Evolutionary conservation across 805 yeast genomes (phyloP).

Genomic region (Citeromyces nyonsensis): DNA sequence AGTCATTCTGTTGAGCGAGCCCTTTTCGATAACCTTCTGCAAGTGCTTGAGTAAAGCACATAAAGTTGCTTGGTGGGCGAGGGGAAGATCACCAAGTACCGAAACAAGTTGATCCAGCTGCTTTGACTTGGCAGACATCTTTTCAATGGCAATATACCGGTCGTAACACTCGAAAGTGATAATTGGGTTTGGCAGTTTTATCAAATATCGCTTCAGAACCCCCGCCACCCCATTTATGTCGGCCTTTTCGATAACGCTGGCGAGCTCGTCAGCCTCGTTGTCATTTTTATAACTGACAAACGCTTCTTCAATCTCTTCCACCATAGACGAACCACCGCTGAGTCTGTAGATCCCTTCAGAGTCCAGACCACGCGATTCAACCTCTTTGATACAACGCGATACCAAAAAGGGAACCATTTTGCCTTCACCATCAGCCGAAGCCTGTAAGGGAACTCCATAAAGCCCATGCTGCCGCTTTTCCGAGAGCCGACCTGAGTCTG

Average conservation of each 20-base stretch:
- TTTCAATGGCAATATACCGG: constrained; percentile 40
- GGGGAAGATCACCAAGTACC: neutral
- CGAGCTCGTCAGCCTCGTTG: constrained; percentile 13
- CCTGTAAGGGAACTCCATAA: constrained; percentile 41
- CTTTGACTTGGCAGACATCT: constrained; percentile 8
- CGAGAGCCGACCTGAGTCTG: neutral
- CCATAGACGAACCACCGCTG: constrained; percentile 67
- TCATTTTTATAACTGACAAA: constrained; percentile 12
- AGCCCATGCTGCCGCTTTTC: constrained; percentile 5
- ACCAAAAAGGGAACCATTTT: constrained; percentile 56
- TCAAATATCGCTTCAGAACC: constrained; percentile 73
- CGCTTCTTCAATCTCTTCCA: constrained; percentile 21
- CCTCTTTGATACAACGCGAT: constrained; percentile 55
- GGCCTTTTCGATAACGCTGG: constrained; percentile 14
- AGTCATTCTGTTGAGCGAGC: constrained; percentile 62
- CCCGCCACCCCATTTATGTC: constrained; percentile 84
- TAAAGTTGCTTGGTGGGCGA: neutral
- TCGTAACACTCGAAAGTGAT: constrained; percentile 60
- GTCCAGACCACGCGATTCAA: constrained; percentile 62
- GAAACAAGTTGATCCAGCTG: neutral
- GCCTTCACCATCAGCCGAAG: constrained; percentile 47
- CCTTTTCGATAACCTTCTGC: constrained; percentile 33
- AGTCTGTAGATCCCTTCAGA: constrained; percentile 85
- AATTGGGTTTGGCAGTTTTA: constrained; percentile 75
- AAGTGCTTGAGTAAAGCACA: constrained; percentile 31